phyloP scores from a whole-genome alignment of 768 basidiomycete species.

The Baorangia bicolor region DNA sequence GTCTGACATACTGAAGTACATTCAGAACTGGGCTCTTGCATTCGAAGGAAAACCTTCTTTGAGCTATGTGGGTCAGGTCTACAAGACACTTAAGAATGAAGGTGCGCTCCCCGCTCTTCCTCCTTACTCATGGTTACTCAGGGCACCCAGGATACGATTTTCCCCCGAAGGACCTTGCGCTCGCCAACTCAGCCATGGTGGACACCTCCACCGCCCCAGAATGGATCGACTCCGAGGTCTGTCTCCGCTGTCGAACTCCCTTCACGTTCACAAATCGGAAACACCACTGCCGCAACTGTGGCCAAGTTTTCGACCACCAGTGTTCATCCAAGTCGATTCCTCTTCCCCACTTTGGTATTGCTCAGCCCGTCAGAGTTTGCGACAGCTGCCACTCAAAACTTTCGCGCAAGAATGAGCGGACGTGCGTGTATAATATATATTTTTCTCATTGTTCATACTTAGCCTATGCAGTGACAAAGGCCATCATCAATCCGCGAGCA shows the following conservation, averaged over 20 bases:
- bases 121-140: not conserved
- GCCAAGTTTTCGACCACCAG: conserved; percentile 91
- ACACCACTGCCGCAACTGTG: conserved; percentile 98
- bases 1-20: conserved; percentile 65
- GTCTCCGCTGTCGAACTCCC: conserved; percentile 85
- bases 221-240: conserved; percentile 96
- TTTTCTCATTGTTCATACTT: not conserved
- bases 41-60: conserved; percentile 80
- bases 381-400: conserved; percentile 86
- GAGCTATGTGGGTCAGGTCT: conserved; percentile 75
- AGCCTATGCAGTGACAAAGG: conserved; percentile 38
- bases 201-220: conserved; percentile 91
- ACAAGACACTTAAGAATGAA: conserved; percentile 71
- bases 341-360: conserved; percentile 91
- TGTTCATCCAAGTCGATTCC: conserved; percentile 85
- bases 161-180: conserved; percentile 72
- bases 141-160: conserved; percentile 66
- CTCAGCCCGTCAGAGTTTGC: conserved; percentile 90
- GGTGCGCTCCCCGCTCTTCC: conserved; percentile 44
- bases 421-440: conserved; percentile 35
- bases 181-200: conserved; percentile 80
- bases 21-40: conserved; percentile 94
- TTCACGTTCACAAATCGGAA: conserved; percentile 97
- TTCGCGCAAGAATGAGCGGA: conserved; percentile 58
- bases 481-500: conserved; percentile 55